Base-by-base conservation (phyloP, 106 monocot genomes). In the Cymbidium sinense region DNA sequence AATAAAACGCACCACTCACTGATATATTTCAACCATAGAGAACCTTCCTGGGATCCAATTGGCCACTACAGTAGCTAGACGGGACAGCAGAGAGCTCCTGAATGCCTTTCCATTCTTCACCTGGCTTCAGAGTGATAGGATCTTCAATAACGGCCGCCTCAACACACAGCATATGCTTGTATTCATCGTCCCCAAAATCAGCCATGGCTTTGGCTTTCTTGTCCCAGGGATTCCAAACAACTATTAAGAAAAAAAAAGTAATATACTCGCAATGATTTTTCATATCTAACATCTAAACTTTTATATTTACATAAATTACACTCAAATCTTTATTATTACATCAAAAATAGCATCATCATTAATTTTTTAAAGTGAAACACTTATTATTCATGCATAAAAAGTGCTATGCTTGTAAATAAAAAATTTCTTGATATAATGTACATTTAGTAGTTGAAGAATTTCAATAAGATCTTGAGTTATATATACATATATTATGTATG, bases 171-270 rank as follows among this genome's bases (percentile, higher is more conserved):
- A 90, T 90, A 20, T 77, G 79, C 58, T 87, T 87, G 75, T 85
- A 90, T 34, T 90, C 87, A 33, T 90, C 87, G 34, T 85, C 83
- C 21, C 87, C 83, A 79, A 87, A 83, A 83, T 88, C 85, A 27
- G 81, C 19, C 77, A 88, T 85, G 33, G 88, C 82, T 80, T 83
- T 88, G 27, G 88, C 85, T 54, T 86, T 88, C 71, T 83, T 88
- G 78, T 88, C 88, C 88, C 88, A 88, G 7, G 88, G 88, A 73
- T 88, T 88, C 88, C 88, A 88, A 10, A 88, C 88, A 62, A 86
- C 88, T 87, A 21, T 4, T 15, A 2, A 9, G 28, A 31, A 70
- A 17, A 34, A 5, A 28, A 4, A 18, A 20, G 13, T 2, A 36
- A 29, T 7, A 64, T 4, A 7, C 43, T 9, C 43, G 43, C 4